Evolutionary conservation across 345 rosid species (phyloP).

Genomic region (Raphanus raphanistrum): DNA sequence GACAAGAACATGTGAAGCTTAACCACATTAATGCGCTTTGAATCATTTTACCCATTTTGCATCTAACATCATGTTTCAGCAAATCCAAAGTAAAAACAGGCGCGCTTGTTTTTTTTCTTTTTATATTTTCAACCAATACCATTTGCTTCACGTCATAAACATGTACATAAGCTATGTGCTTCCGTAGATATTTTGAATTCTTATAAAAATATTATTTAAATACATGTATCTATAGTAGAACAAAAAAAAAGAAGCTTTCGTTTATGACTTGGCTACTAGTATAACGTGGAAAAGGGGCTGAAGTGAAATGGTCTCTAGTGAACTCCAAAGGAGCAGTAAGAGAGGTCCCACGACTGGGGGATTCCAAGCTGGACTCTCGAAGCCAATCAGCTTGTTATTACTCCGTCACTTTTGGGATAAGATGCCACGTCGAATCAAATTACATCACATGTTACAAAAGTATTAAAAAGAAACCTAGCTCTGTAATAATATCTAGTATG

Average conservation of each 20-base stretch:
- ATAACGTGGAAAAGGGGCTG: neutral
- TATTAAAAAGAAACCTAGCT: neutral
- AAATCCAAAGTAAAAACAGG: neutral
- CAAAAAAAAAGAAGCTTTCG: neutral
- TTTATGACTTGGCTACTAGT: conserved; percentile 13
- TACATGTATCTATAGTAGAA: neutral
- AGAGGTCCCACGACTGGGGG: conserved; percentile 25
- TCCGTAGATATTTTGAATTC: conserved; percentile 21
- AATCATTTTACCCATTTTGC: neutral
- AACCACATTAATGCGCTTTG: neutral
- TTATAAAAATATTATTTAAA: neutral
- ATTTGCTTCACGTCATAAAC: neutral
- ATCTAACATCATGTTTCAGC: neutral
- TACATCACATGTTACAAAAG: neutral
- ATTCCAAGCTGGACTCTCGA: conserved; percentile 34
- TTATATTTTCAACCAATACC: neutral
- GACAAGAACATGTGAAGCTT: neutral
- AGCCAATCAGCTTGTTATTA: conserved; percentile 34
- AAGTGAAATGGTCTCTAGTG: conserved; percentile 17
- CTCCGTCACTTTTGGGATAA: conserved; percentile 39
- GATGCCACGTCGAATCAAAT: conserved; percentile 35
- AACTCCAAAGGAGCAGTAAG: conserved; percentile 32
- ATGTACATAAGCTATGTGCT: neutral
- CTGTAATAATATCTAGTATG: conserved; percentile 3
- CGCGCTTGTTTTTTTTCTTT: neutral